A percentile compares a stretch with the other conserved stretches of the same genome.
Conservation (phyloP, 176 grass and related monocot species). For the Cenchrus americanus region DNA sequence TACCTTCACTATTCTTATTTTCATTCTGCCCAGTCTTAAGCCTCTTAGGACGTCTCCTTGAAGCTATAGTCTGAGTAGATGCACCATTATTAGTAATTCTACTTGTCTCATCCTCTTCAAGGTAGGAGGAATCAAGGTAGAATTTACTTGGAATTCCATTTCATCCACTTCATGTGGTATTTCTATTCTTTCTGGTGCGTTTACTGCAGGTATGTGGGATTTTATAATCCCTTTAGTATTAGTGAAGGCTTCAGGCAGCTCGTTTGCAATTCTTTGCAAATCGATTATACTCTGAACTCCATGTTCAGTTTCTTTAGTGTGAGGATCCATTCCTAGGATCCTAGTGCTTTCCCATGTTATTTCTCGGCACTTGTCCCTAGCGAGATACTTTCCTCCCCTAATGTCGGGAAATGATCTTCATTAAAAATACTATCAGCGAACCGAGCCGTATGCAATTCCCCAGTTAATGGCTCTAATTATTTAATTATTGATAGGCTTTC, state of each 20-base stretch:
- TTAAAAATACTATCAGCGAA: too few species aligned
- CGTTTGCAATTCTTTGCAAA: not conserved
- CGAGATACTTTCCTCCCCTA: too few species aligned
- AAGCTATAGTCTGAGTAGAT: not conserved
- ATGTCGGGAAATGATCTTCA: too few species aligned
- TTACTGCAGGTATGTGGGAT: not conserved
- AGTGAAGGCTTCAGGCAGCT: constrained; percentile 1
- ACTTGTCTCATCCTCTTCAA: not conserved
- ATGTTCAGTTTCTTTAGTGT: not conserved
- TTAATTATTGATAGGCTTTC: too few species aligned
- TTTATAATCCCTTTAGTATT: not conserved
- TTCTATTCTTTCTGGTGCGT: not conserved
- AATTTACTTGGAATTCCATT: not conserved
- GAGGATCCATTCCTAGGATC: not conserved
- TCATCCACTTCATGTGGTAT: not conserved
- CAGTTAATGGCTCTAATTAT: too few species aligned
- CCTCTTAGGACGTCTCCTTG: not conserved
- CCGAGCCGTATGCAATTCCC: too few species aligned
- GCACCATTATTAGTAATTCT: not conserved
- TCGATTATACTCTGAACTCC: not conserved
- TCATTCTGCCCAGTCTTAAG: not conserved
- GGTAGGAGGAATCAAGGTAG: not conserved
- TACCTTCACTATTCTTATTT: not conserved
- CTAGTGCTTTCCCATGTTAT: not conserved
- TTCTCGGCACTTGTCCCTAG: not conserved